Conservation (phyloP, 768 basidiomycete genomes). For the Lactifluus piperatus region DNA sequence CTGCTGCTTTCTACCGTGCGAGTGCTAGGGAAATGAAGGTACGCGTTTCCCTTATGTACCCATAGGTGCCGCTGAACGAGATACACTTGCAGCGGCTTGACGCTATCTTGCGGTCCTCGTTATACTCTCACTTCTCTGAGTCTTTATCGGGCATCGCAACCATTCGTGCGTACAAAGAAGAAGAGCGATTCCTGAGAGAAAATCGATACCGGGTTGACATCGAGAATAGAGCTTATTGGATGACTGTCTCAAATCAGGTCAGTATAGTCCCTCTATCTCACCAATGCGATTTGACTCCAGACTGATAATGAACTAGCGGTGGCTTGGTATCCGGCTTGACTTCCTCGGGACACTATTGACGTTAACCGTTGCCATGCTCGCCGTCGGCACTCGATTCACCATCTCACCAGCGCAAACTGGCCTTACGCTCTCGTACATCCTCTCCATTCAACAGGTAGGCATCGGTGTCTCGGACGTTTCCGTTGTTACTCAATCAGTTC, state of each 20-base stretch:
- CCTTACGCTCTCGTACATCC: slow-evolving; percentile 68
- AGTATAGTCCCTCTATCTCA: not conserved
- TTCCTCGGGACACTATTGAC: slow-evolving; percentile 65
- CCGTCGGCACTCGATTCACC: slow-evolving; percentile 61
- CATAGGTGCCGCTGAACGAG: not conserved
- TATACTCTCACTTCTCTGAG: slow-evolving; percentile 93
- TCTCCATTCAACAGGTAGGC: slow-evolving; percentile 64
- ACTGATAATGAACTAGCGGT: slow-evolving; percentile 63
- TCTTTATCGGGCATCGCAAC: slow-evolving; percentile 79
- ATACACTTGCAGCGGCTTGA: slow-evolving; percentile 45
- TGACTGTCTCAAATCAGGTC: slow-evolving; percentile 77
- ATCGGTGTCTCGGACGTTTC: slow-evolving; percentile 9
- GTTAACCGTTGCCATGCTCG: slow-evolving; percentile 71
- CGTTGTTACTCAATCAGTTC: not conserved
- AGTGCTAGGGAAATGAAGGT: slow-evolving; percentile 83
- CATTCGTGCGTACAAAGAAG: slow-evolving; percentile 81
- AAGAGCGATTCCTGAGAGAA: slow-evolving; percentile 62
- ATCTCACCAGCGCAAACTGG: slow-evolving; percentile 78
- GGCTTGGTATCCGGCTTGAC: slow-evolving; percentile 89
- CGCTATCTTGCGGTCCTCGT: slow-evolving; percentile 72
- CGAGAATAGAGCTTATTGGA: slow-evolving; percentile 87
- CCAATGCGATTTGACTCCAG: slow-evolving; percentile 47
- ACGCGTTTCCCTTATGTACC: not conserved
- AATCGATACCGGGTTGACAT: slow-evolving; percentile 71
- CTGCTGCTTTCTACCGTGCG: slow-evolving; percentile 74